These are phyloP conservation scores for Brassica incana DNA, from an alignment of 345 rosid genomes.

Conservation along the genomic window DNA sequence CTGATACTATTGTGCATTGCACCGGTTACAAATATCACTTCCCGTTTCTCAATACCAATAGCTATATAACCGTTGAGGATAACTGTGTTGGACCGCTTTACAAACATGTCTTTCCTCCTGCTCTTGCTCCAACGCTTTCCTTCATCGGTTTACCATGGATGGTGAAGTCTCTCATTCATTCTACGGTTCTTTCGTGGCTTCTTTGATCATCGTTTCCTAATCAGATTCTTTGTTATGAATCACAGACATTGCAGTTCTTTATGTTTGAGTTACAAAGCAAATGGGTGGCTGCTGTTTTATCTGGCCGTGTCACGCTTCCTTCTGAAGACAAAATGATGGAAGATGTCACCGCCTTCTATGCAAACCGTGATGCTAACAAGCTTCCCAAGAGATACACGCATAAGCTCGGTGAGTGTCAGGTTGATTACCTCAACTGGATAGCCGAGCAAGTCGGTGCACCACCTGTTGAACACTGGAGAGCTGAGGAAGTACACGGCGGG, in stretches of 20 bases:
- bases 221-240: background rate
- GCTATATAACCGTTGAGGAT: conserved; percentile 64
- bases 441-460: conserved; percentile 46
- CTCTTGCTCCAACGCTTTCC: conserved; percentile 70
- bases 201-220: background rate
- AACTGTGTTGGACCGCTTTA: conserved; percentile 83
- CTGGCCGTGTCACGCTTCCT: conserved; percentile 20
- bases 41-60: conserved; percentile 78
- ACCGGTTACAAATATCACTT: conserved; percentile 87
- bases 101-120: conserved; percentile 78
- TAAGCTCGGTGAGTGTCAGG: conserved; percentile 28
- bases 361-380: conserved; percentile 50
- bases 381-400: conserved; percentile 72
- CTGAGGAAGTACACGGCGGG: conserved; percentile 30
- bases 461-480: conserved; percentile 56
- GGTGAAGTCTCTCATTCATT: conserved; percentile 46
- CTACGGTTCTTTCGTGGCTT: background rate
- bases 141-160: conserved; percentile 84
- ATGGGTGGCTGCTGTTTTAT: conserved; percentile 43
- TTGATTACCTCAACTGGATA: conserved; percentile 60
- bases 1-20: conserved; percentile 74
- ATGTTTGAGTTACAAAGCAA: conserved; percentile 42
- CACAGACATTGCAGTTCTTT: conserved; percentile 33
- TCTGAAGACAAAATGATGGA: conserved; percentile 36
- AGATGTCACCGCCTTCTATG: conserved; percentile 54